phyloP scores from a whole-genome alignment of 345 rosid genomes.

The Gynandropsis gynandra region DNA sequence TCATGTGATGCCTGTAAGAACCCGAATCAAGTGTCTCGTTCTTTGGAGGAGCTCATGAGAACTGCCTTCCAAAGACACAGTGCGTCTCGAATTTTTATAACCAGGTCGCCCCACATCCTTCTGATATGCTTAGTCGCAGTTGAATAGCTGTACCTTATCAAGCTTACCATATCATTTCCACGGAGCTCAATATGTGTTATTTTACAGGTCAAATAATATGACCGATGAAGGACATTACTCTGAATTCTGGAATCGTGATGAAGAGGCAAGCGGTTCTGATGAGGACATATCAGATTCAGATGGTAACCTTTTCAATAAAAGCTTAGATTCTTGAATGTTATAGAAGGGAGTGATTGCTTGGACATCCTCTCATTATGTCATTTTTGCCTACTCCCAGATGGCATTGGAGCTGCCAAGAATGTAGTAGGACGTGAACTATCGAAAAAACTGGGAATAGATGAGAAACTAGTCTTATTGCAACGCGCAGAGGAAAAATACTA shows the following conservation, averaged over 20 bases:
- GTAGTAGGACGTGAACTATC: slow-evolving; percentile 39
- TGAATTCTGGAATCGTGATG: slow-evolving; percentile 89
- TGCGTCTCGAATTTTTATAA: slow-evolving; percentile 44
- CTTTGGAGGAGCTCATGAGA: slow-evolving; percentile 57
- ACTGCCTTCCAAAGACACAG: slow-evolving; percentile 46
- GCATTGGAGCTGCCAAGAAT: slow-evolving; percentile 33
- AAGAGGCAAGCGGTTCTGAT: slow-evolving; percentile 68
- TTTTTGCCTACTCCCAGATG: slow-evolving; percentile 37
- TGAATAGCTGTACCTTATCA: too few species aligned
- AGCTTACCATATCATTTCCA: slow-evolving; percentile 12
- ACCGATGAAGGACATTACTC: slow-evolving; percentile 42
- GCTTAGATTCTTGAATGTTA: slow-evolving; percentile 1
- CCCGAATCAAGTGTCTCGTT: slow-evolving; percentile 52
- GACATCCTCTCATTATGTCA: too few species aligned
- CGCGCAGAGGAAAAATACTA: slow-evolving; percentile 65
- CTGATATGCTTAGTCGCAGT: too few species aligned
- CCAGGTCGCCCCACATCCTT: slow-evolving; percentile 34
- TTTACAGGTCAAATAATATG: slow-evolving; percentile 45
- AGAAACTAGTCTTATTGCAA: slow-evolving; percentile 59
- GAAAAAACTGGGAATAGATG: slow-evolving; percentile 45
- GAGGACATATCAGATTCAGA: slow-evolving; percentile 91
- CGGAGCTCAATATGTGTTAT: background rate
- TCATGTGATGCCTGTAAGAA: slow-evolving; percentile 87
- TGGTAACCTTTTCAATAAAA: slow-evolving; percentile 37
- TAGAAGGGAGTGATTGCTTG: background rate